phyloP scores from a whole-genome alignment of 352 stramenopile genomes.

The Phytophthora palmivora region DNA sequence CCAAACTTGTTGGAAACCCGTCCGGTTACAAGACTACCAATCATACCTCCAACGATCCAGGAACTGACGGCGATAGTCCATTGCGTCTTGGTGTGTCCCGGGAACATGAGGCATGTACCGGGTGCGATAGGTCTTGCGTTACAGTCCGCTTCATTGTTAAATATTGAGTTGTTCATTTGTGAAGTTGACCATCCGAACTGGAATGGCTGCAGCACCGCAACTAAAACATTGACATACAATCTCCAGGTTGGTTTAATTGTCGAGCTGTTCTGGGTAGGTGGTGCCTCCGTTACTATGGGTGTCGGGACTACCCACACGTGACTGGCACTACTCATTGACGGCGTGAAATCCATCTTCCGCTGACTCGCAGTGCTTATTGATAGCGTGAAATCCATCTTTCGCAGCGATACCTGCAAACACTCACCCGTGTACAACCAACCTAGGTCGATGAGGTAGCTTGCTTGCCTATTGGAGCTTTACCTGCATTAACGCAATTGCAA shows the following conservation, averaged over 20 bases:
- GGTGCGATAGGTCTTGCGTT: slow-evolving; percentile 45
- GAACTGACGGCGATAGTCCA: slow-evolving; percentile 68
- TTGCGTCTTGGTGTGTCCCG: slow-evolving; percentile 38
- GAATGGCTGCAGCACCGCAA: slow-evolving; percentile 54
- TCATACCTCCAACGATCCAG: slow-evolving; percentile 68
- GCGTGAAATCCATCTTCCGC: slow-evolving; percentile 36
- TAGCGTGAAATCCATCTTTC: slow-evolving; percentile 37
- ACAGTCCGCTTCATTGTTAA: slow-evolving; percentile 54
- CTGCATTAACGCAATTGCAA: slow-evolving; percentile 24
- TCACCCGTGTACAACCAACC: background rate
- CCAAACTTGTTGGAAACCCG: slow-evolving; percentile 49
- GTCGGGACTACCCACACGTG: slow-evolving; percentile 29
- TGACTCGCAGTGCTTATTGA: slow-evolving; percentile 25
- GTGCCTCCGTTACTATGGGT: slow-evolving; percentile 5
- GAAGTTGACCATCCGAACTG: slow-evolving; percentile 55
- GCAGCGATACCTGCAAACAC: background rate
- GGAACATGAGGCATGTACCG: slow-evolving; percentile 41
- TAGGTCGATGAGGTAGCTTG: slow-evolving; percentile 1
- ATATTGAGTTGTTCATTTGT: slow-evolving; percentile 57
- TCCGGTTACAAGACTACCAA: slow-evolving; percentile 49
- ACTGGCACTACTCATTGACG: slow-evolving; percentile 22
- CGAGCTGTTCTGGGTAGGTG: slow-evolving; percentile 16
- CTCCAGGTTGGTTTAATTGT: slow-evolving; percentile 30
- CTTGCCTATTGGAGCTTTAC: background rate
- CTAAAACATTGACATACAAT: slow-evolving; percentile 57